Conservation (phyloP, 495 filamentous ascomycete species). For the Alectoria sarmentosa region DNA sequence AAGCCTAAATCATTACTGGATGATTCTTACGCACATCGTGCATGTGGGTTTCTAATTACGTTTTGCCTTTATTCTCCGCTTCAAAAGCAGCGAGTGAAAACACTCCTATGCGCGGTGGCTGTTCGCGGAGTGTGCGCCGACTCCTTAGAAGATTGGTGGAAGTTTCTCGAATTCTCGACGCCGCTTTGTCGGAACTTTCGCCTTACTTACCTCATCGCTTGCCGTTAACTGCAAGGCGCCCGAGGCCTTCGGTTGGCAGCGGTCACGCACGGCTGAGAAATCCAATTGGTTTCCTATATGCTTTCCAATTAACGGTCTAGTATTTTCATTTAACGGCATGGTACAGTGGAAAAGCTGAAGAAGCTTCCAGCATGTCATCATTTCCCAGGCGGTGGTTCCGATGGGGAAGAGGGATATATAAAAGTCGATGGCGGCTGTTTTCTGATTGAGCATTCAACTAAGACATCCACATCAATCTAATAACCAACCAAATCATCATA, state of each 20-base stretch:
- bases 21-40: background rate
- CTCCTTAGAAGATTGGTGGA: background rate
- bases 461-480: background rate
- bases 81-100: slow-evolving; percentile 2
- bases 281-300: background rate
- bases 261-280: background rate
- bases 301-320: slow-evolving; percentile 28
- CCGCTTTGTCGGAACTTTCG: background rate
- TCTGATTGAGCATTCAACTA: background rate
- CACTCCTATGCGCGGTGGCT: background rate
- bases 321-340: background rate
- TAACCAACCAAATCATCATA: background rate
- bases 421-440: background rate
- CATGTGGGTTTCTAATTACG: background rate
- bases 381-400: background rate
- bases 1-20: background rate
- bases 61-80: background rate
- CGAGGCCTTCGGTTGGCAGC: slow-evolving; percentile 9
- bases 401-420: slow-evolving; percentile 17
- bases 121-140: background rate
- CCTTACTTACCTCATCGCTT: slow-evolving; percentile 7
- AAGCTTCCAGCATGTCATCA: slow-evolving; percentile 9
- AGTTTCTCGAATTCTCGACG: background rate
- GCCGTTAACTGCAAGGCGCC: slow-evolving; percentile 25
- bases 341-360: background rate